A percentile compares a stretch with the other conserved stretches of the same genome.
Evolutionary conservation across 306 rosid species (phyloP).

Genomic region (Quercus dentata): DNA sequence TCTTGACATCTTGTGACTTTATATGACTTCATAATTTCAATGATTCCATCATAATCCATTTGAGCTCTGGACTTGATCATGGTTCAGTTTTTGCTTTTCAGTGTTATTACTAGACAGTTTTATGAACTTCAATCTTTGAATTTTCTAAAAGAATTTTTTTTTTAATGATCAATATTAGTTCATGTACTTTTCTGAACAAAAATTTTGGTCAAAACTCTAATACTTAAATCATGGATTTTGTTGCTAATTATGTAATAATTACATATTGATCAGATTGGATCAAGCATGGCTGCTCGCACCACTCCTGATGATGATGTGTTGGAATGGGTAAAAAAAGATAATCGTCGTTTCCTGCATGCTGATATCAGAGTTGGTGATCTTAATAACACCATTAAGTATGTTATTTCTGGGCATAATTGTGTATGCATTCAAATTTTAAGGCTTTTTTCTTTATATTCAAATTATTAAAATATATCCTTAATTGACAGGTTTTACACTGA

Average conservation of each 20-base stretch:
- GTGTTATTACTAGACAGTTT: no score
- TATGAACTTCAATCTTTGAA: no score
- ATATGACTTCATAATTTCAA: no score
- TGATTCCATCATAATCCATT: no score
- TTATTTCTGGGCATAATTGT: neutral
- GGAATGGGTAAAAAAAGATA: slow-evolving; percentile 85
- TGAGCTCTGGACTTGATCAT: no score
- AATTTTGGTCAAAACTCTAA: no score
- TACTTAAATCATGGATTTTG: neutral
- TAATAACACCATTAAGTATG: slow-evolving; percentile 88
- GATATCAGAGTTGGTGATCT: slow-evolving; percentile 98
- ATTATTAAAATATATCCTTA: neutral
- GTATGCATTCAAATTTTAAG: neutral
- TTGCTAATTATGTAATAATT: neutral
- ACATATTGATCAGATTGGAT: slow-evolving; percentile 18
- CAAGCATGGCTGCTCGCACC: slow-evolving; percentile 64
- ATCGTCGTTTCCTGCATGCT: slow-evolving; percentile 80
- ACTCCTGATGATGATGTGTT: slow-evolving; percentile 65
- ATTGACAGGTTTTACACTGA: slow-evolving; percentile 78
- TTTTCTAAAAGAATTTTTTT: no score
- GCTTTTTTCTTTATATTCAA: slow-evolving; percentile 15
- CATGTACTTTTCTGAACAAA: no score
- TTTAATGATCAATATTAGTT: no score
- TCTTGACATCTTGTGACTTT: no score
- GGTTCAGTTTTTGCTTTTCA: no score